These are phyloP conservation scores for Coprinopsis marcescibilis DNA, from an alignment of 768 basidiomycete species.

Conservation along the genomic window DNA sequence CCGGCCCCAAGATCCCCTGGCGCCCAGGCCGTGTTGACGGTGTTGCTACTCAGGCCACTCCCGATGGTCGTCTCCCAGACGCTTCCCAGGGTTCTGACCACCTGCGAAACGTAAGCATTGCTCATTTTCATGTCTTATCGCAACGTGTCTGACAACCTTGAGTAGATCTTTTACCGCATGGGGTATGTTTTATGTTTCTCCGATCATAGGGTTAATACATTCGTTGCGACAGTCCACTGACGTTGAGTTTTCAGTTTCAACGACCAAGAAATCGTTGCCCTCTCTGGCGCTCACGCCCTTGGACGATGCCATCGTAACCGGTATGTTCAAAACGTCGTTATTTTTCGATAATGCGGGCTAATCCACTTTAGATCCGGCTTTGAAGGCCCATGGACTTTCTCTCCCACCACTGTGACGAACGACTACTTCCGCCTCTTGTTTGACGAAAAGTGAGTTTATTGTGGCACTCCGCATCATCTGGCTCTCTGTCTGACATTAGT, in stretches of 20 bases:
- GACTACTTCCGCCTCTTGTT: slow-evolving; percentile 84
- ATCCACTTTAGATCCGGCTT: slow-evolving; percentile 56
- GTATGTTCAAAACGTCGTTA: slow-evolving; percentile 13
- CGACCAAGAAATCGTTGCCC: slow-evolving; percentile 96
- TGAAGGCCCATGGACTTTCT: slow-evolving; percentile 94
- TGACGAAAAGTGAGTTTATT: slow-evolving; percentile 73
- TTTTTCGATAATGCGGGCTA: not conserved
- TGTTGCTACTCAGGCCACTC: slow-evolving; percentile 63
- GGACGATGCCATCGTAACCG: slow-evolving; percentile 90
- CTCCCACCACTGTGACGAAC: slow-evolving; percentile 82
- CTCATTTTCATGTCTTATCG: slow-evolving; percentile 6
- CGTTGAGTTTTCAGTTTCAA: slow-evolving; percentile 53
- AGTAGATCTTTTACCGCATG: slow-evolving; percentile 86
- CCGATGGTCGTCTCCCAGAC: slow-evolving; percentile 88
- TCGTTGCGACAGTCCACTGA: not conserved
- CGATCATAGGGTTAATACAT: no score
- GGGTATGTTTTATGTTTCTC: slow-evolving; percentile 34
- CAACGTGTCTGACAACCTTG: slow-evolving; percentile 4
- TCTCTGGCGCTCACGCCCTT: slow-evolving; percentile 90
- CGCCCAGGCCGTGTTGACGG: slow-evolving; percentile 91
- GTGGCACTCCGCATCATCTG: not conserved
- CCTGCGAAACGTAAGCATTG: slow-evolving; percentile 58
- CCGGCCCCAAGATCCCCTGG: slow-evolving; percentile 91
- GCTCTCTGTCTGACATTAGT: no score
- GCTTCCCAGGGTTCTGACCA: slow-evolving; percentile 80